A percentile compares a stretch with the other conserved stretches of the same genome.
Evolutionary conservation across 768 basidiomycete genomes (phyloP).

Genomic region (Mycena galopus): DNA sequence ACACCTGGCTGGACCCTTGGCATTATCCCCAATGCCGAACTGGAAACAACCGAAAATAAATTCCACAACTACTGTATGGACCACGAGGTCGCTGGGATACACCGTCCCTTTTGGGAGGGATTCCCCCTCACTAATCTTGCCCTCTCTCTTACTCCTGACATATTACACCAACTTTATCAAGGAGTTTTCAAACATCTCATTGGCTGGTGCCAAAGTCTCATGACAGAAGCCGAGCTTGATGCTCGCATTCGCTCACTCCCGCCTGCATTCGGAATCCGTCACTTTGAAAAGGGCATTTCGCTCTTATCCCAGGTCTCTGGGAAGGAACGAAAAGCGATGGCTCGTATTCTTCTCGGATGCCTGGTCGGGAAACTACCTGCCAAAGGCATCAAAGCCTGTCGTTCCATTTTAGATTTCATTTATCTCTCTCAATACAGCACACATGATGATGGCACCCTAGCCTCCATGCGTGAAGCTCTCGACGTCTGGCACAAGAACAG

Average conservation of each 20-base stretch:
- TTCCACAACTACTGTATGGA: conserved; percentile 24
- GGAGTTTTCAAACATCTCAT: conserved; percentile 55
- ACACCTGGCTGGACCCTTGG: conserved; percentile 14
- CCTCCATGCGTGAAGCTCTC: conserved; percentile 29
- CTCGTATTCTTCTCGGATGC: conserved; percentile 45
- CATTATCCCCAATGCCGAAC: background rate
- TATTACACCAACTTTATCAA: conserved; percentile 57
- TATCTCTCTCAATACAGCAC: conserved; percentile 44
- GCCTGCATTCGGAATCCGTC: conserved; percentile 42
- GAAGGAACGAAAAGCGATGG: conserved; percentile 51
- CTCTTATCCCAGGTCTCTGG: conserved; percentile 54
- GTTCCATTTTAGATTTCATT: conserved; percentile 48
- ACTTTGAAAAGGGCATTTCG: conserved; percentile 57
- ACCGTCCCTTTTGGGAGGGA: conserved; percentile 48
- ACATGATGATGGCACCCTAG: conserved; percentile 31
- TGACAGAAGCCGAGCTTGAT: conserved; percentile 43
- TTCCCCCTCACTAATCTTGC: conserved; percentile 51
- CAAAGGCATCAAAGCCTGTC: conserved; percentile 31
- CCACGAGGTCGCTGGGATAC: conserved; percentile 22
- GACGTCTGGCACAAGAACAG: conserved; percentile 19
- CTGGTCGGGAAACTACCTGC: conserved; percentile 38
- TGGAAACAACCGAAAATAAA: background rate
- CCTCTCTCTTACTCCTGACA: conserved; percentile 48
- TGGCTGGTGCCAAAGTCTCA: conserved; percentile 42
- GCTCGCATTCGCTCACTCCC: conserved; percentile 37